These are phyloP conservation scores for Carex littledalei DNA, from an alignment of 176 grass and related monocot species.

Conservation along the genomic window DNA sequence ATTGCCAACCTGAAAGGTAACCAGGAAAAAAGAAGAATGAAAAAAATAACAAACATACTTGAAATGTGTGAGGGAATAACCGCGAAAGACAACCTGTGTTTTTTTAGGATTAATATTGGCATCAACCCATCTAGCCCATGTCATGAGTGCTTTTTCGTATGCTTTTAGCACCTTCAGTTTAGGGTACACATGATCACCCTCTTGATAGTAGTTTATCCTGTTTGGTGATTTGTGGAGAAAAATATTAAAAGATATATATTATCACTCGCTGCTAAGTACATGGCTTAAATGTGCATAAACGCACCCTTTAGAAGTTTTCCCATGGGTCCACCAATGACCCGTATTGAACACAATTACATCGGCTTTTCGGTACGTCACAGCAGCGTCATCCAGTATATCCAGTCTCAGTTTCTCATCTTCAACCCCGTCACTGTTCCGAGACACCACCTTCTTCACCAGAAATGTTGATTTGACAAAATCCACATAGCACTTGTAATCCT, in stretches of 20 bases:
- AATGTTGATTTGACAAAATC: slow-evolving; percentile 84
- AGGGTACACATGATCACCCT: slow-evolving; percentile 58
- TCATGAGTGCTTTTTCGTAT: slow-evolving; percentile 61
- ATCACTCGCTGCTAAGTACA: not conserved
- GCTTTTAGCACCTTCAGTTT: slow-evolving; percentile 65
- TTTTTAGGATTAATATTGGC: slow-evolving; percentile 54
- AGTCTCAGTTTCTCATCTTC: slow-evolving; percentile 54
- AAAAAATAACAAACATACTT: not conserved
- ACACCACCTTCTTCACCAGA: slow-evolving; percentile 52
- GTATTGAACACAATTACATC: slow-evolving; percentile 89
- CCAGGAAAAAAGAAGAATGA: not conserved
- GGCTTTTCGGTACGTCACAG: slow-evolving; percentile 52
- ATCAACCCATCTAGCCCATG: slow-evolving; percentile 86
- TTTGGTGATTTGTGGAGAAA: not conserved
- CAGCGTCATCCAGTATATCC: slow-evolving; percentile 59
- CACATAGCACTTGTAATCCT: slow-evolving; percentile 78
- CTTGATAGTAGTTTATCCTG: slow-evolving; percentile 88
- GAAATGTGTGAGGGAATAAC: slow-evolving; percentile 63
- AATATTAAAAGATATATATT: not conserved
- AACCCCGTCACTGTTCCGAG: slow-evolving; percentile 10
- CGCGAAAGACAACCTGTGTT: slow-evolving; percentile 86
- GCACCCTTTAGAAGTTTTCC: slow-evolving; percentile 76
- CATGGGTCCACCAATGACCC: slow-evolving; percentile 91
- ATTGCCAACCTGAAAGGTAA: not conserved
- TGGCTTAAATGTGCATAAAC: slow-evolving; percentile 2